A percentile compares a stretch with the other conserved stretches of the same genome.
Conservation (phyloP, 768 basidiomycete species). For the Mycena haematopus region DNA sequence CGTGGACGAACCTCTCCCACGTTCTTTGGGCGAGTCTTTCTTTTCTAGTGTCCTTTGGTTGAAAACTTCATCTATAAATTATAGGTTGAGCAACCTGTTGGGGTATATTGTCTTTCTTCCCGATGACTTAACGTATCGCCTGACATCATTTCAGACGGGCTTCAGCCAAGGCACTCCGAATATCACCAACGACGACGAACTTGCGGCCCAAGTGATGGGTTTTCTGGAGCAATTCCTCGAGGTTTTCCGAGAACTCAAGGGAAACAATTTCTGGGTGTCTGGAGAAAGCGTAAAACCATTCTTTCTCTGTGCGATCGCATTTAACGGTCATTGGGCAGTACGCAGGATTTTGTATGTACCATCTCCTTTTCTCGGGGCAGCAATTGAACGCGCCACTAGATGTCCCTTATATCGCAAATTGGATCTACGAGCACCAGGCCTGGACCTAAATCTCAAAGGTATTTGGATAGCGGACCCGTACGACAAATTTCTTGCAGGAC, state of each 20-base stretch:
- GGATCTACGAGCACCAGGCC: conserved; percentile 68
- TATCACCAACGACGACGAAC: conserved; percentile 63
- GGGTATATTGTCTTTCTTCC: conserved; percentile 37
- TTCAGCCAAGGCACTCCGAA: conserved; percentile 72
- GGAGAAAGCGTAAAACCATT: conserved; percentile 66
- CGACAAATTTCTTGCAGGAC: conserved; percentile 24
- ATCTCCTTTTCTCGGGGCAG: background rate
- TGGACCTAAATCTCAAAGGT: conserved; percentile 60
- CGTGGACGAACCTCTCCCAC: conserved; percentile 76
- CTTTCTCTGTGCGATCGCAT: background rate
- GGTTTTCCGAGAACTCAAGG: conserved; percentile 70
- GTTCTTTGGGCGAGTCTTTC: conserved; percentile 53
- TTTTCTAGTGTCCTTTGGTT: background rate
- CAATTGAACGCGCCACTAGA: conserved; percentile 30
- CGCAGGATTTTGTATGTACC: conserved; percentile 66
- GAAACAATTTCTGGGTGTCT: conserved; percentile 66
- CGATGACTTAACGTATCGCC: background rate
- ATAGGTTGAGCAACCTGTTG: conserved; percentile 70
- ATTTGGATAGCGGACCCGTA: conserved; percentile 65
- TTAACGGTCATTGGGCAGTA: conserved; percentile 49
- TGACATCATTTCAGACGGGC: conserved; percentile 51
- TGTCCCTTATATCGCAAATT: conserved; percentile 69
- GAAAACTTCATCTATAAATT: background rate
- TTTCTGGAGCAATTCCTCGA: too few species aligned
- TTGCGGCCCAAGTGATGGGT: conserved; percentile 56